Evolutionary conservation across 805 yeast genomes (phyloP), one percentile per base, ranked within the genome.

Genomic region (Metschnikowia gelsemii): DNA sequence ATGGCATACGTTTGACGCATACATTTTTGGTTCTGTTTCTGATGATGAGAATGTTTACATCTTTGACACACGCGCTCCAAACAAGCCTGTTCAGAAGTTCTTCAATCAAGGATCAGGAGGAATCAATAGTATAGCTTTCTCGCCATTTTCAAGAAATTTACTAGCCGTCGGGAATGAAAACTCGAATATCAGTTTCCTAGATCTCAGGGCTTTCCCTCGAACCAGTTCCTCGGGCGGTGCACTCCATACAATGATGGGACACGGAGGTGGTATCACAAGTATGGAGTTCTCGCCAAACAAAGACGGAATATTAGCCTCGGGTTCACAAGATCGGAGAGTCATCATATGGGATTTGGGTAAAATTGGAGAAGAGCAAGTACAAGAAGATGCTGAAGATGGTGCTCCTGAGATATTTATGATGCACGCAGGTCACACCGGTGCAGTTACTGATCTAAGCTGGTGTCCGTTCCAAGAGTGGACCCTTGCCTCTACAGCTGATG

Each of bases 381-480:
- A 80, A 51, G 96, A 87, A 51, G 96, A 88, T 57, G 85, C 88
- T 22, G 95, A 85, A 50, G 96, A 88, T 55, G 96, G 95, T 28
- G 84, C 84, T 20, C 91, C 96, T 4, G 96, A 88, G 60, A 64
- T 88, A 25, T 69, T 87, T 53, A 84, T 87, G 89, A 84, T 88
- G 82, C 96, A 88, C 58, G 95, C 95, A 27, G 96, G 96, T 16
- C 96, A 88, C 57, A 82, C 89, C 14, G 83, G 87, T 13, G 72
- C 83, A 5, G 82, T 86, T 13, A 80, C 82, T 31, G 95, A 86
- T 58, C 70, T 86, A 50, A 75, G 80, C 24, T 81, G 87, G 72
- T 83, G 81, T 56, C 80, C 82, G 5, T 78, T 71, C 51, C 72
- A 80, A 43, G 86, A 86, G n/a, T 86, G 91, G 90, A 74, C 86